Evolutionary conservation across 129 eudicot species (phyloP).

Genomic region (Lonicera japonica): DNA sequence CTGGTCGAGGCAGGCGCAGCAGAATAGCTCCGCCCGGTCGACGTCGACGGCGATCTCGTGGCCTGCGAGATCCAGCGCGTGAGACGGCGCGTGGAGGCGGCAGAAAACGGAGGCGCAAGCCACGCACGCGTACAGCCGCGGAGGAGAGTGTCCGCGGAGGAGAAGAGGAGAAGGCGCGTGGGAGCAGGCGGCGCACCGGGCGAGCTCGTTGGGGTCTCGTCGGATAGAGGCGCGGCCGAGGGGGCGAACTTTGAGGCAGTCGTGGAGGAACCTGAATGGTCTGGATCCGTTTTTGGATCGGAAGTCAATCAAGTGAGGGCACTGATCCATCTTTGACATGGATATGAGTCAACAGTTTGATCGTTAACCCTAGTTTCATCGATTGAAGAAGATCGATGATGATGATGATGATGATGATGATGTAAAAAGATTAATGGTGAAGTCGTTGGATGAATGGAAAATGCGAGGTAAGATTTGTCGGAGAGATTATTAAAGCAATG

Average conservation of each 20-base stretch:
- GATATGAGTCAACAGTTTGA: not conserved
- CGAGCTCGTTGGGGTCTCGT: constrained; percentile 14
- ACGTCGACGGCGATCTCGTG: constrained; percentile 65
- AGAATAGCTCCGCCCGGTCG: constrained; percentile 76
- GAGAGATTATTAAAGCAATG: too few species aligned
- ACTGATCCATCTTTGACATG: constrained; percentile 13
- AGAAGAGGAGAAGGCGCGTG: too few species aligned
- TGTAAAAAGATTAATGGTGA: constrained; percentile 3
- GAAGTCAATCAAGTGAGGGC: constrained; percentile 41
- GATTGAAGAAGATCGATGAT: constrained; percentile 14
- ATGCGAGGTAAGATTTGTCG: not conserved
- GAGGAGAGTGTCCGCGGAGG: too few species aligned
- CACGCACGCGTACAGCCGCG: constrained; percentile 53
- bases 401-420: constrained; percentile 16
- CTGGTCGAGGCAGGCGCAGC: constrained; percentile 65
- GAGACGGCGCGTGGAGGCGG: constrained; percentile 51
- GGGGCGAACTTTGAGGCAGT: constrained; percentile 42
- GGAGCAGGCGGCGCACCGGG: constrained; percentile 35
- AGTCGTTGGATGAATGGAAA: not conserved
- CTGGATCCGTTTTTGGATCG: constrained; percentile 40
- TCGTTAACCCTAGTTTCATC: constrained; percentile 15
- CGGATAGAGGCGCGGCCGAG: constrained; percentile 58
- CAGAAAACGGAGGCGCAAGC: constrained; percentile 51
- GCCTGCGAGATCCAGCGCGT: constrained; percentile 25
- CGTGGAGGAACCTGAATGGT: constrained; percentile 39